Evolutionary conservation across 2,329 filamentous ascomycete species (phyloP).

Genomic region (Bertia moriformis): DNA sequence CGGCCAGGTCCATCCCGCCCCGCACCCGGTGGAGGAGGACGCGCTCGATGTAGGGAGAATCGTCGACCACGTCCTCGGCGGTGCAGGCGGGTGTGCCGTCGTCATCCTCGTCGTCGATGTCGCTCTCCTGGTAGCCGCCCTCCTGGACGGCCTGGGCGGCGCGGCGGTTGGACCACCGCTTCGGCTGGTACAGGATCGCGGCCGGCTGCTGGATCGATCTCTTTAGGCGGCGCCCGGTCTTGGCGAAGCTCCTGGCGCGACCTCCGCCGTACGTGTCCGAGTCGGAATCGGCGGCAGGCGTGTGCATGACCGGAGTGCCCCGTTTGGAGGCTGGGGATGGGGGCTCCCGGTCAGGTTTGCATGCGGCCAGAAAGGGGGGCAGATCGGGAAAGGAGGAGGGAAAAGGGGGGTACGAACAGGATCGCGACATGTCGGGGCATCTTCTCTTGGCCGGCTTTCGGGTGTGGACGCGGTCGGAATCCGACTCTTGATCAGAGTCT

Average conservation of each 20-base stretch:
- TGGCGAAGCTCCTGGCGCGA: slow-evolving; percentile 52
- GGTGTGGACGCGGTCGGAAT: too few relatives aligned
- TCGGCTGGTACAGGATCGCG: slow-evolving; percentile 60
- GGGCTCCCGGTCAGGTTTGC: slow-evolving; percentile 6
- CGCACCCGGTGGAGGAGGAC: slow-evolving; percentile 75
- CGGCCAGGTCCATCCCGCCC: slow-evolving; percentile 45
- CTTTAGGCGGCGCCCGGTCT: slow-evolving; percentile 64
- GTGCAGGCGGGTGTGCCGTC: slow-evolving; percentile 49
- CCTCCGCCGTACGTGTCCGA: slow-evolving; percentile 71
- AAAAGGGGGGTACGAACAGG: slow-evolving; percentile 31
- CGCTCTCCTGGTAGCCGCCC: slow-evolving; percentile 52
- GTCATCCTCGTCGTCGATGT: slow-evolving; percentile 47
- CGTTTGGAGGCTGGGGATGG: slow-evolving; percentile 38
- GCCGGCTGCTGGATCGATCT: slow-evolving; percentile 54
- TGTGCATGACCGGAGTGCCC: slow-evolving; percentile 36
- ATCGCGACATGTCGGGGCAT: slow-evolving; percentile 49
- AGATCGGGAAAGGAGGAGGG: background rate
- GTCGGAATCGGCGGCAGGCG: slow-evolving; percentile 45
- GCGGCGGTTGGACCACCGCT: slow-evolving; percentile 80
- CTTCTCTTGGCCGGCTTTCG: slow-evolving; percentile 57
- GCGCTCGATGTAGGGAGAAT: slow-evolving; percentile 73
- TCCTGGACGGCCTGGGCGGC: slow-evolving; percentile 60
- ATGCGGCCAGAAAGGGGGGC: slow-evolving; percentile 6
- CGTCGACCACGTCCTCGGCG: slow-evolving; percentile 58
- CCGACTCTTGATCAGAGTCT: slow-evolving; percentile 48